Conservation (phyloP, 768 basidiomycete species). For the Chlorophyllum brunneum region DNA sequence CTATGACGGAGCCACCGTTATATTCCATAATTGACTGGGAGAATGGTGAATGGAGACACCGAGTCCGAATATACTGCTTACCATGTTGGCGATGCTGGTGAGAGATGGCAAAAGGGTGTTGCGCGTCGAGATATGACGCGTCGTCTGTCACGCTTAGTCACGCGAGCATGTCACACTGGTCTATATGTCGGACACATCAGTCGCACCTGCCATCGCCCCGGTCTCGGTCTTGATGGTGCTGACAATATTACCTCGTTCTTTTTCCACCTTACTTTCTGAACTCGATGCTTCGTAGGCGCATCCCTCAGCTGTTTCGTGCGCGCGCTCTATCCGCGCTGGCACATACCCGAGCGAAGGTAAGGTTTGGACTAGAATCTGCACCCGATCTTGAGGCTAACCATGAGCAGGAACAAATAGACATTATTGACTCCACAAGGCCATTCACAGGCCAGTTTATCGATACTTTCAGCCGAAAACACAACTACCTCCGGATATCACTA, state of each 20-base stretch:
- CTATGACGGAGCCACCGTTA: conserved; percentile 98
- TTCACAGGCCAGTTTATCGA: conserved; percentile 60
- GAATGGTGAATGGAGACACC: conserved; percentile 13
- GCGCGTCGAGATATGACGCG: conserved; percentile 35
- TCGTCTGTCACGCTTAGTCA: conserved; percentile 29
- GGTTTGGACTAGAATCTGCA: background rate
- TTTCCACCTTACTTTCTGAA: background rate
- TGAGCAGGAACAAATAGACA: conserved; percentile 50
- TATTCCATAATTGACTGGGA: conserved; percentile 85
- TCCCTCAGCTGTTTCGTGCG: background rate
- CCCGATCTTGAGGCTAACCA: no score
- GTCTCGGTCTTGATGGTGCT: conserved; percentile 3
- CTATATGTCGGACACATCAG: background rate
- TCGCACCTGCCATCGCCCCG: background rate
- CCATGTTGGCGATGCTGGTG: conserved; percentile 33
- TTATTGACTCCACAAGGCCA: conserved; percentile 44
- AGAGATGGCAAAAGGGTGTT: conserved; percentile 13
- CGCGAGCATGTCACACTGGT: conserved; percentile 11
- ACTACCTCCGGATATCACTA: conserved; percentile 85
- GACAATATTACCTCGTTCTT: no score
- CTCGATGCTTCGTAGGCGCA: background rate
- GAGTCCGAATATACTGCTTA: conserved; percentile 17
- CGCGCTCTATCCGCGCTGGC: conserved; percentile 2
- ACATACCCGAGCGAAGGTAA: conserved; percentile 13
- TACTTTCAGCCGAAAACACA: conserved; percentile 63